Evolutionary conservation across 202 grass and related monocot genomes (phyloP).

Genomic region (Dendrocalamus latiflorus): DNA sequence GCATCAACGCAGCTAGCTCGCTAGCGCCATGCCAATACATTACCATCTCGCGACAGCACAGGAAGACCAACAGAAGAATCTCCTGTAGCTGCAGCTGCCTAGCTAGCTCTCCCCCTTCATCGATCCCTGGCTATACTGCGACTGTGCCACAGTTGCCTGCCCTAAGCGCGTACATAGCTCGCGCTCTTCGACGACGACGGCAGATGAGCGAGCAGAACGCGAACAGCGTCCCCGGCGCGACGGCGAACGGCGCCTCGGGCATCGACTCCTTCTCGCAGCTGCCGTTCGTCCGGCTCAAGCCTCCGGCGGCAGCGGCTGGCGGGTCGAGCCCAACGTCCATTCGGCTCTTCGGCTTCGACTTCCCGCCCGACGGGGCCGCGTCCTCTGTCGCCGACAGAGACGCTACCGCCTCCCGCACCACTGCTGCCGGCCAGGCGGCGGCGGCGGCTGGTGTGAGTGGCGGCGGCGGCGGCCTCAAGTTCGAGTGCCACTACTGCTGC

Average conservation of each 20-base stretch:
- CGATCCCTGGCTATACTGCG: too few species aligned
- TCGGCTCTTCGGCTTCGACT: slow-evolving; percentile 76
- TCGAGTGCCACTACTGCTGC: slow-evolving; percentile 72
- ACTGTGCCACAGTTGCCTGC: background rate
- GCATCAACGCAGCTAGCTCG: slow-evolving; percentile 8
- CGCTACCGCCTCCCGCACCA: slow-evolving; percentile 10
- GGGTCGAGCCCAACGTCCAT: slow-evolving; percentile 39
- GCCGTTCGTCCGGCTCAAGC: slow-evolving; percentile 45
- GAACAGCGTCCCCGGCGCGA: background rate
- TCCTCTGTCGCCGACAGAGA: slow-evolving; percentile 35
- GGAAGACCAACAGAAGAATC: slow-evolving; percentile 17
- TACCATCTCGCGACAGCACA: slow-evolving; percentile 14
- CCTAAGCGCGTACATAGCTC: slow-evolving; percentile 10
- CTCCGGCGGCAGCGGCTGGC: background rate
- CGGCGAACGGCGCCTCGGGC: slow-evolving; percentile 5
- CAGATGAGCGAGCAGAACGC: slow-evolving; percentile 51
- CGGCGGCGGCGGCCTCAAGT: slow-evolving; percentile 35
- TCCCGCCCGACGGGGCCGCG: slow-evolving; percentile 37
- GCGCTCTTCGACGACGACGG: background rate
- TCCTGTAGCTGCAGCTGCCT: slow-evolving; percentile 17
- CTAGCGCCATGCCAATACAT: slow-evolving; percentile 13
- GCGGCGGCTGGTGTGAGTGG: slow-evolving; percentile 13
- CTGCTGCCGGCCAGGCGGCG: background rate
- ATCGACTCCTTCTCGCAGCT: slow-evolving; percentile 79
- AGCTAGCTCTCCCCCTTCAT: background rate